Evolutionary conservation across 139 green algal species (phyloP).

Genomic region (Chlamydomonas sphaeroides): DNA sequence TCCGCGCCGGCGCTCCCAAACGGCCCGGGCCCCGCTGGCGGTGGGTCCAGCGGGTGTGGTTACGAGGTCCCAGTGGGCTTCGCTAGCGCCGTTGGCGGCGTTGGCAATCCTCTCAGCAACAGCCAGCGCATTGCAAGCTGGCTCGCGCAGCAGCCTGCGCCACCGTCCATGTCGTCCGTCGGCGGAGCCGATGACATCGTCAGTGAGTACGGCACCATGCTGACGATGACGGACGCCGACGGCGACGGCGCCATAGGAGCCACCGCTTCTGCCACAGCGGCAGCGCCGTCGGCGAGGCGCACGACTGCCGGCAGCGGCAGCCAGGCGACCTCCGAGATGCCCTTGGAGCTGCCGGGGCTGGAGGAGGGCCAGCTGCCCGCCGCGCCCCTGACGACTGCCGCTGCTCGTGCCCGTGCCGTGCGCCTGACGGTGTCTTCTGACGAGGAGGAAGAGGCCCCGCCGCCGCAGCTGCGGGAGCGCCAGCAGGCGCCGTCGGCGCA

Average conservation of each 20-base stretch:
- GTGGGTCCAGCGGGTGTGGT: too few species aligned
- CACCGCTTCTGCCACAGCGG: background rate
- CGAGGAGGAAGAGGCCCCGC: background rate
- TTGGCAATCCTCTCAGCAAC: background rate
- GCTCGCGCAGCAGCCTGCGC: conserved; percentile 26
- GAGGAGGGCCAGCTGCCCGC: background rate
- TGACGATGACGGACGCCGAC: background rate
- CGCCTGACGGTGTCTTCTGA: conserved; percentile 15
- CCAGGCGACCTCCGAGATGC: too few species aligned
- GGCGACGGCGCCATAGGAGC: background rate
- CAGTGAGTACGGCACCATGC: background rate
- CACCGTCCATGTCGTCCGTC: conserved; percentile 1
- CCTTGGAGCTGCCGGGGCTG: background rate
- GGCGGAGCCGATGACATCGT: conserved; percentile 13
- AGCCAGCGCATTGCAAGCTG: conserved; percentile 16
- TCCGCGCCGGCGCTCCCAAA: background rate
- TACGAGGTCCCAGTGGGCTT: background rate
- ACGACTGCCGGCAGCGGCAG: background rate
- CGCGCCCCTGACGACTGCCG: too few species aligned
- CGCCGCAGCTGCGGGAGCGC: too few species aligned
- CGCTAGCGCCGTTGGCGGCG: background rate
- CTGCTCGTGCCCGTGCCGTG: background rate
- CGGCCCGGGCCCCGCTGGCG: too few species aligned
- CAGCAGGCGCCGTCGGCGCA: too few species aligned
- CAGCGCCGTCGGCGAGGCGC: background rate